A percentile compares a stretch with the other conserved stretches of the same genome.
Evolutionary conservation across 2,329 filamentous ascomycete genomes (phyloP).

Genomic region (Phaeoacremonium minimum): DNA sequence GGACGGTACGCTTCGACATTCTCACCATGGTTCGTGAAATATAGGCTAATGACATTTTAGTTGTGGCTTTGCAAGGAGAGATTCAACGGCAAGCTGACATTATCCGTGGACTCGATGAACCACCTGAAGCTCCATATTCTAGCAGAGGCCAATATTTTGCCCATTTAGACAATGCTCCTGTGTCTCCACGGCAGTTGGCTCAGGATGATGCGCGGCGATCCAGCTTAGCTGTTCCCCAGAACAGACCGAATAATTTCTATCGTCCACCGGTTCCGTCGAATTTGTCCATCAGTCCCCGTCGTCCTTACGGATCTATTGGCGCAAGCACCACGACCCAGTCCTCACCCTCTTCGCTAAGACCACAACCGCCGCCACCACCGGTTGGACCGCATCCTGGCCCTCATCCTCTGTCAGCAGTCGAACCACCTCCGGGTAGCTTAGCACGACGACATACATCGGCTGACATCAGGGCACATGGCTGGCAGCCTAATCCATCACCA

Average conservation of each 20-base stretch:
- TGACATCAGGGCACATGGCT: constrained; percentile 86
- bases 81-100: constrained; percentile 58
- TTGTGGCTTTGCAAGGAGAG: constrained; percentile 52
- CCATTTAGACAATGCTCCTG: constrained; percentile 67
- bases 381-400: constrained; percentile 43
- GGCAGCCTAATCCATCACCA: constrained; percentile 62
- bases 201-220: constrained; percentile 77
- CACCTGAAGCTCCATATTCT: constrained; percentile 62
- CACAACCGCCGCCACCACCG: constrained; percentile 58
- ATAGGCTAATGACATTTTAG: constrained; percentile 31
- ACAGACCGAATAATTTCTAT: constrained; percentile 59
- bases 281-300: constrained; percentile 68
- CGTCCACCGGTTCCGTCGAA: constrained; percentile 79
- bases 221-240: constrained; percentile 59
- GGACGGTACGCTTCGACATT: constrained; percentile 60
- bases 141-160: constrained; percentile 64
- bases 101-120: constrained; percentile 54
- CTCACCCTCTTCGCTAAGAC: constrained; percentile 69
- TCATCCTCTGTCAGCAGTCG: constrained; percentile 61
- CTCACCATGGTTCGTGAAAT: constrained; percentile 9
- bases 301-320: constrained; percentile 84
- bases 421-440: constrained; percentile 64
- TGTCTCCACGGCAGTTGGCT: constrained; percentile 83
- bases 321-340: constrained; percentile 62
- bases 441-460: constrained; percentile 88